phyloP scores from a whole-genome alignment of 306 rosid species.

The Spatholobus suberectus region DNA sequence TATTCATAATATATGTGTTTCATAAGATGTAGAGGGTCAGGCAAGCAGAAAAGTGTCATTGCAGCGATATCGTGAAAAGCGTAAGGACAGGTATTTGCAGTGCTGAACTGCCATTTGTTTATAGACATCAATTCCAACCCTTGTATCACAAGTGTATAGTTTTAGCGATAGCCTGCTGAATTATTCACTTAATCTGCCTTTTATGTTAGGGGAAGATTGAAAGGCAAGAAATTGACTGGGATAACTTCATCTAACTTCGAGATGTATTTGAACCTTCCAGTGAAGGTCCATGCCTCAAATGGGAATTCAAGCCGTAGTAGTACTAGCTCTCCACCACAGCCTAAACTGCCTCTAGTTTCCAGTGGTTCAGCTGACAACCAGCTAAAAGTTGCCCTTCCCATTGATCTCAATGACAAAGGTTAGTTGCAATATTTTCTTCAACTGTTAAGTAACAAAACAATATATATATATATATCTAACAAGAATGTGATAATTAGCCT shows the following conservation, averaged over 20 bases:
- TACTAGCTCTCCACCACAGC: constrained; percentile 84
- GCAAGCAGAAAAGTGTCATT: constrained; percentile 78
- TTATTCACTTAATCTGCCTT: constrained; percentile 53
- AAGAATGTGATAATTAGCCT: background rate
- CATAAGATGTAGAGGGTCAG: constrained; percentile 86
- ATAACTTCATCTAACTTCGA: constrained; percentile 66
- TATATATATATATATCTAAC: background rate
- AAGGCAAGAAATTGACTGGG: constrained; percentile 74
- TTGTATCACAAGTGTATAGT: constrained; percentile 17
- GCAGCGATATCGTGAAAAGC: constrained; percentile 92
- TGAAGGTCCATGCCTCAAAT: constrained; percentile 65
- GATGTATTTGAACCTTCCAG: constrained; percentile 73
- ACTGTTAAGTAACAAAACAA: constrained; percentile 5
- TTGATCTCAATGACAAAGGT: constrained; percentile 93
- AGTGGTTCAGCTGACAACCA: constrained; percentile 70
- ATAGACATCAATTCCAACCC: constrained; percentile 32
- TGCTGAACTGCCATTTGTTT: constrained; percentile 38
- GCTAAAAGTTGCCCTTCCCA: constrained; percentile 66
- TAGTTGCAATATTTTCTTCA: constrained; percentile 37
- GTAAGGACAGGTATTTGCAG: constrained; percentile 82
- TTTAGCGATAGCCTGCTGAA: constrained; percentile 41
- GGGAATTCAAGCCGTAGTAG: constrained; percentile 78
- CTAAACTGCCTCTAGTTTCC: constrained; percentile 59
- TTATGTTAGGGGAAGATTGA: constrained; percentile 74
- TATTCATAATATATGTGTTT: constrained; percentile 38